phyloP scores from a whole-genome alignment of 2,329 filamentous ascomycete genomes.

The Hymenotorrendiella dingleyae region DNA sequence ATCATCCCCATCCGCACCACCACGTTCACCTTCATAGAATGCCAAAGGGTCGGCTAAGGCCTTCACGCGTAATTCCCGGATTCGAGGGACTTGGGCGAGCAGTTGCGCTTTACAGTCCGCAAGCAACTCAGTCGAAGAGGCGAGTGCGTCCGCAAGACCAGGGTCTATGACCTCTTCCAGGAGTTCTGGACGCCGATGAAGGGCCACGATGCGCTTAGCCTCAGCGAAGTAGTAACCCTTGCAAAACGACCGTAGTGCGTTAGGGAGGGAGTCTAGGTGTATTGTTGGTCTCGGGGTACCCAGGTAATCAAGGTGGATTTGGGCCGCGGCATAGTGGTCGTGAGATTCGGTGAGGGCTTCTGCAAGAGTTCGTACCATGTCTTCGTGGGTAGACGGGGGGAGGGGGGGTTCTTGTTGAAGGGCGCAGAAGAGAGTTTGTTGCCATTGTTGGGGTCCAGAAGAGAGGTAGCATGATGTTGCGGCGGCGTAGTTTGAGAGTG shows the following conservation, averaged over 20 bases:
- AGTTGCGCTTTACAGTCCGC: conserved; percentile 89
- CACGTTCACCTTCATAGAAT: conserved; percentile 77
- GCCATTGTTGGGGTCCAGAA: conserved; percentile 74
- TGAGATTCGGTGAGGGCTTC: conserved; percentile 78
- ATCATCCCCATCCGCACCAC: conserved; percentile 61
- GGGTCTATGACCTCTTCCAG: conserved; percentile 65
- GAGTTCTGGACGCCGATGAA: conserved; percentile 54
- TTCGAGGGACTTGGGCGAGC: conserved; percentile 75
- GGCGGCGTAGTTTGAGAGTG: conserved; percentile 63
- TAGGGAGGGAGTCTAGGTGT: conserved; percentile 64
- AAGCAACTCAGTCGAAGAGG: conserved; percentile 80
- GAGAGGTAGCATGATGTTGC: conserved; percentile 81
- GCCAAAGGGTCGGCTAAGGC: conserved; percentile 80
- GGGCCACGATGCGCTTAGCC: conserved; percentile 69
- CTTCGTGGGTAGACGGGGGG: conserved; percentile 50
- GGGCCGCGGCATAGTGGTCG: conserved; percentile 74
- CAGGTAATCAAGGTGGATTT: conserved; percentile 76
- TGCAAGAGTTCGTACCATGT: conserved; percentile 68
- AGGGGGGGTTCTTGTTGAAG: conserved; percentile 59
- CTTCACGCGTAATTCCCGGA: conserved; percentile 73
- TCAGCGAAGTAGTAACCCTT: conserved; percentile 83
- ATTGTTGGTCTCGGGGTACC: too few species aligned
- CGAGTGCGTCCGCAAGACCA: conserved; percentile 74
- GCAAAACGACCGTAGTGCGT: conserved; percentile 72
- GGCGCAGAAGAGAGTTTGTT: conserved; percentile 79